A percentile compares a stretch with the other conserved stretches of the same genome.
Evolutionary conservation across 1,284 basidiomycete genomes (phyloP).

Genomic region (Ustilago cynodontis): DNA sequence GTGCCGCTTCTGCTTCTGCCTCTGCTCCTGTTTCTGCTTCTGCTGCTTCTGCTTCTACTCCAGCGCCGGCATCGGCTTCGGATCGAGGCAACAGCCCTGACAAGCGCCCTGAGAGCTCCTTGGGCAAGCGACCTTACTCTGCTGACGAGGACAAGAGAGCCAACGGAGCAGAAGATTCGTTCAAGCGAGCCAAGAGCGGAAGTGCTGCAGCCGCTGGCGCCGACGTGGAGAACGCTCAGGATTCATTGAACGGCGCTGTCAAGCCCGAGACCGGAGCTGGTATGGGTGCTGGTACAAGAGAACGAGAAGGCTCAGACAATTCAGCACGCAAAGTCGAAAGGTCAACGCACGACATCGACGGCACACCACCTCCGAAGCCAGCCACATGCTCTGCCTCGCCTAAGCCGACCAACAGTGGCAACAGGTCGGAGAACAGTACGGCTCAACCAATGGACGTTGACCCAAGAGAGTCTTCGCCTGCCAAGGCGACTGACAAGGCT

Average conservation of each 20-base stretch:
- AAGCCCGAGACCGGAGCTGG: conserved; percentile 3
- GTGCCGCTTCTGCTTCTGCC: conserved; percentile 57
- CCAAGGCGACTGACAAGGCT: background rate
- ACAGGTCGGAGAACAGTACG: background rate
- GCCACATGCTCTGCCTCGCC: background rate
- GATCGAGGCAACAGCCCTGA: conserved; percentile 36
- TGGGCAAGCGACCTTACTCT: conserved; percentile 51
- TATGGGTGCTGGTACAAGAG: background rate
- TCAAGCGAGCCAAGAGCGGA: conserved; percentile 48
- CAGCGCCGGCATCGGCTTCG: conserved; percentile 12
- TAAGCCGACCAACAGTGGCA: background rate
- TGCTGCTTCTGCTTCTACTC: conserved; percentile 10
- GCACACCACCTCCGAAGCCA: conserved; percentile 5
- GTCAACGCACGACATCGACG: background rate
- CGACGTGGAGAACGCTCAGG: conserved; percentile 6
- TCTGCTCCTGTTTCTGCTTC: conserved; percentile 22
- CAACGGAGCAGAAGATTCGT: conserved; percentile 30
- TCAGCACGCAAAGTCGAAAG: background rate
- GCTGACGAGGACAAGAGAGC: conserved; percentile 30
- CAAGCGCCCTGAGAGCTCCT: conserved; percentile 43
- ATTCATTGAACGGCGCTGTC: background rate
- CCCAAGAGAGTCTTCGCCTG: background rate
- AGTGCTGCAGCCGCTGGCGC: conserved; percentile 11
- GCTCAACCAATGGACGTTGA: conserved; percentile 8
- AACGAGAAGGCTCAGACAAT: conserved; percentile 3